These are phyloP conservation scores for Chlamydomonas incerta DNA, from an alignment of 139 green algal species.

Conservation along the genomic window DNA sequence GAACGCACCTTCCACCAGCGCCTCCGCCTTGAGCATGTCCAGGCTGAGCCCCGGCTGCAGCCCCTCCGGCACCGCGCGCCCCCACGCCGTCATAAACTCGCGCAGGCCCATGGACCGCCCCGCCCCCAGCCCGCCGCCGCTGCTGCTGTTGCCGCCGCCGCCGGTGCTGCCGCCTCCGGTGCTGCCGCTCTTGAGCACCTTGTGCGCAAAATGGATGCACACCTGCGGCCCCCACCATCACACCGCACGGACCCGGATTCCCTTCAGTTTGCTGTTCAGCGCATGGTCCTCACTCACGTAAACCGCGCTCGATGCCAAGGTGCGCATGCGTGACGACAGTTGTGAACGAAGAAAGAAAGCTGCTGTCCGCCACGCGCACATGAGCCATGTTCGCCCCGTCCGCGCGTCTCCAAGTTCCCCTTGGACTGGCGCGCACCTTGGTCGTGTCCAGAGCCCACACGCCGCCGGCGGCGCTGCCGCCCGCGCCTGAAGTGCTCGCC, in stretches of 20 bases:
- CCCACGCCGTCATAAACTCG: constrained; percentile 53
- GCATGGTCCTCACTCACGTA: too few species aligned
- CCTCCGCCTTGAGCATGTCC: constrained; percentile 61
- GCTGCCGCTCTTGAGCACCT: constrained; percentile 36
- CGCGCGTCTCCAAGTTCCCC: too few species aligned
- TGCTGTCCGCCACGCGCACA: too few species aligned
- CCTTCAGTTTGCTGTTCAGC: too few species aligned
- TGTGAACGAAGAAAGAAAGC: too few species aligned
- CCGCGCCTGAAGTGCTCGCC: background rate
- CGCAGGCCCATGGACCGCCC: background rate
- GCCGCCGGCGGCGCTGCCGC: background rate
- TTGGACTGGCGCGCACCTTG: too few species aligned
- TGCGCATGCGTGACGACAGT: too few species aligned
- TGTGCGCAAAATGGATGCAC: constrained; percentile 58
- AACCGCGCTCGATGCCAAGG: too few species aligned
- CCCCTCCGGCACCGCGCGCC: constrained; percentile 36
- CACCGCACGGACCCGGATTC: too few species aligned
- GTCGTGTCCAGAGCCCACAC: constrained; percentile 33
- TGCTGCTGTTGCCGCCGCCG: constrained; percentile 15
- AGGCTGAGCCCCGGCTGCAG: constrained; percentile 46
- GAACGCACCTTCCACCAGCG: constrained; percentile 49
- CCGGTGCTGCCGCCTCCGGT: background rate
- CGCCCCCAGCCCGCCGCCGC: background rate
- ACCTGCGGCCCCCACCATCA: too few species aligned
- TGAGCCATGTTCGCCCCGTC: too few species aligned